Conservation (phyloP, 2,329 filamentous ascomycete genomes). For the Ophiocordyceps camponoti-leonardi region DNA sequence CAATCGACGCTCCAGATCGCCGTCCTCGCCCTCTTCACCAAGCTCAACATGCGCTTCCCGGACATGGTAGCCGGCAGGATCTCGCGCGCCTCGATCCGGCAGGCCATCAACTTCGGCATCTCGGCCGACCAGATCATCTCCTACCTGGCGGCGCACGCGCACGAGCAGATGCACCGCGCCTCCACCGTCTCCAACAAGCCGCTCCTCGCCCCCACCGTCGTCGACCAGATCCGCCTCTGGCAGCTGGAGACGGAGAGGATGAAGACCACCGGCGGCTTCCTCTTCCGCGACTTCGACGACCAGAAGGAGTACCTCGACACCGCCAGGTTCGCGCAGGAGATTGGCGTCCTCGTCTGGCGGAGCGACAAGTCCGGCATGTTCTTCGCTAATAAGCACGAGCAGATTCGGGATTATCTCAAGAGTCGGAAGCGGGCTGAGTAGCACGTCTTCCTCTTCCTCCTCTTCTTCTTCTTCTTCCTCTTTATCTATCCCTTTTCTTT, state of each 20-base stretch:
- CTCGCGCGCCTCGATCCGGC: conserved; percentile 72
- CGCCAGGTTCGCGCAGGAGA: conserved; percentile 66
- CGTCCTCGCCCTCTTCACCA: conserved; percentile 77
- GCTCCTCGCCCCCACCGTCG: conserved; percentile 81
- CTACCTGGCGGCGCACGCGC: conserved; percentile 81
- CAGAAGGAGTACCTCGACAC: conserved; percentile 53
- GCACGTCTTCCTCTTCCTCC: background rate
- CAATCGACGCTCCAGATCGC: conserved; percentile 87
- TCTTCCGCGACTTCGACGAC: conserved; percentile 77
- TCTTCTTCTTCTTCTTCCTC: background rate
- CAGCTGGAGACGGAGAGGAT: conserved; percentile 94
- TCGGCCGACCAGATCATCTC: conserved; percentile 89
- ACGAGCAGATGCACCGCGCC: conserved; percentile 75
- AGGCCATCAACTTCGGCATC: conserved; percentile 79
- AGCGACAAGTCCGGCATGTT: conserved; percentile 68
- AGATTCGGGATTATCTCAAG: conserved; percentile 66
- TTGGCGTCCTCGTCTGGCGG: conserved; percentile 80
- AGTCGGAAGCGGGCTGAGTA: conserved; percentile 37
- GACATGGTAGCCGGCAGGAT: conserved; percentile 89
- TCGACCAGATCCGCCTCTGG: conserved; percentile 95
- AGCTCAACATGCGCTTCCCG: conserved; percentile 77
- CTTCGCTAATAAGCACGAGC: conserved; percentile 82
- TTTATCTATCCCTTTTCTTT: no score
- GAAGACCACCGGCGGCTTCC: conserved; percentile 63
- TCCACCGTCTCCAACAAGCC: conserved; percentile 41